Evolutionary conservation across 1,139 yeast genomes (phyloP), one percentile per base, ranked within the genome.

Genomic region (Zhuliangozyma parablackwelliae): DNA sequence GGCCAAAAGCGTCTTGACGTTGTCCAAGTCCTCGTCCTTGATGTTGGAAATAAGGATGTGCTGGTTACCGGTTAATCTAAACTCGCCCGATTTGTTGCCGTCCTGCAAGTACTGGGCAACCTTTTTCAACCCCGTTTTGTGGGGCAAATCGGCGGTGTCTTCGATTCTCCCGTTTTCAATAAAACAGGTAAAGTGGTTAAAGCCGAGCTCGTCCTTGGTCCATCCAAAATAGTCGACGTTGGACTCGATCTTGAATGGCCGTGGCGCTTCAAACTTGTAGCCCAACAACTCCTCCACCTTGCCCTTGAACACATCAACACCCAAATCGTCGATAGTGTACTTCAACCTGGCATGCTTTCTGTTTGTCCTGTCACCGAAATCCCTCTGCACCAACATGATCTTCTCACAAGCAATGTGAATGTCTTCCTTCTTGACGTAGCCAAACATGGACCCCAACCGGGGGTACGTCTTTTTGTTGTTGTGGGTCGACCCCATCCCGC

Each of bases 401-500:
- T 87, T 87, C 62, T 92, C 97, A 61, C 96, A 87, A 13, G 81
- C 96, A 43, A 76, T 66, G 43, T 80, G 80, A 38, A 87, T 73
- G 58, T 88, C 76, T 37, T 82, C 90, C 44, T 71, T 72, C 7
- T 79, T 49, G 36, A 82, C 79, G 56, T 66, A 92, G 27, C 97
- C 98, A 49, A 90, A 75, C 64, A 81, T 66, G 20, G 95, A 82
- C 44, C 96, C 97, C 11, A 95, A 78, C 68, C 97, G 79, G 51
- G 98, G 98, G 56, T 92, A 92, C 0, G 98, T 92, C 74, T 90
- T 92, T 57, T 84, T 84, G 69, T 92, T 92, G 72, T 90, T 90
- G 63, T 92, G 98, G 26, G 97, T 92, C 29, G 95, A 78, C 53
- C 97, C 98, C 97, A 92, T 90, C 73, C 97, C 98, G 69, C 97